Base-by-base conservation (phyloP, 805 yeast species). In the Yamadazyma scolyti region DNA sequence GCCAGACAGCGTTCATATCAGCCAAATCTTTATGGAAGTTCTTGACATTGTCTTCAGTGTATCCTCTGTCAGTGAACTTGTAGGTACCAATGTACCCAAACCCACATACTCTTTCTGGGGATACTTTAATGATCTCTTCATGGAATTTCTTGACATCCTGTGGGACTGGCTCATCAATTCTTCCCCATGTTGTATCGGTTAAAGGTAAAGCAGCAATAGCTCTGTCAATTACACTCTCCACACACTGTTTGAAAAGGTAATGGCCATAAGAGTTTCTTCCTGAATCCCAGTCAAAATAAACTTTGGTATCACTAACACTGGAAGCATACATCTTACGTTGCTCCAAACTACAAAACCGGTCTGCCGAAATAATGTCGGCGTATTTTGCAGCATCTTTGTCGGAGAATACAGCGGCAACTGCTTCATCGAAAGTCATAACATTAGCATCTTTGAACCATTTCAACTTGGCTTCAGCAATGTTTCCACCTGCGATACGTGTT, bases 191-290 rank as follows among this genome's bases (percentile, higher is more conserved):
- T n/a, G 36, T 28, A 23, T 37, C 41, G 9, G 41, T 23, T 16
- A 37, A 30, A 2, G 41, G 41, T 21, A 37, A 37, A 10, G 41
- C 41, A 24, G 25, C 41, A 14, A 34, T 34, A 19, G 41, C 41
- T 33, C 41, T 33, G 20, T 37, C 41, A 16, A 37, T 34, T 1
- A 37, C 41, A 25, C 38, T 21, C 11, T 37, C 41, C 28, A 37
- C 28, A 28, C 41, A 37, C 25, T 25, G 30, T 25, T 37, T 37
- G 26, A 37, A 37, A 12, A 33, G 10, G 18, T 37, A 37, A 18
- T 37, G 41, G 1, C 41, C 41, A 18, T 37, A 37, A 13, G 38
- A 28, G 28, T 37, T 37, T 33, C 41, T 33, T 14, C 38, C 28
- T 3, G 28, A 35, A 21, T 37, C 38, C 41, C 41, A 37, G 21